phyloP scores from a whole-genome alignment of 768 basidiomycete genomes.

The Lactarius akahatsu region DNA sequence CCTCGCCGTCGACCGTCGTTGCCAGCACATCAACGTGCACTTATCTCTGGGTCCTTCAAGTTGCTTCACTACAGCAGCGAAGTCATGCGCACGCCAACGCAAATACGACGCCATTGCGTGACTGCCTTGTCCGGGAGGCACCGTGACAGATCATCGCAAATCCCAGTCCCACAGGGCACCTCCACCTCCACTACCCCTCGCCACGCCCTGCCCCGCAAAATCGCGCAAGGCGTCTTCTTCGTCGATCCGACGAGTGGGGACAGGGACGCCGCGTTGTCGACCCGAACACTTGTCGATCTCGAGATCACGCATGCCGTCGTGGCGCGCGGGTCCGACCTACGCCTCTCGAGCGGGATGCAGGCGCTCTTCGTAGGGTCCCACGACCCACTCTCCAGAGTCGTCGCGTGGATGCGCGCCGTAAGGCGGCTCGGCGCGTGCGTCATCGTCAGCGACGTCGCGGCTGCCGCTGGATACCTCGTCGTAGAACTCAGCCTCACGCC shows the following conservation, averaged over 20 bases:
- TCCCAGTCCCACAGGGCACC: background rate
- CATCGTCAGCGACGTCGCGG: conserved; percentile 16
- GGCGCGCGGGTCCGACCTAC: conserved; percentile 2
- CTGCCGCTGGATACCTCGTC: conserved; percentile 22
- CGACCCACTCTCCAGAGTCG: conserved; percentile 21
- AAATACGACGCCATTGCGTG: background rate
- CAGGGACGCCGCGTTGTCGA: background rate
- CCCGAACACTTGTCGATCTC: background rate
- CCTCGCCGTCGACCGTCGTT: background rate
- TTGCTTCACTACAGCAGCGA: background rate
- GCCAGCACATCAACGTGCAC: background rate
- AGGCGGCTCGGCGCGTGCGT: conserved; percentile 13
- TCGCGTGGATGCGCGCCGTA: conserved; percentile 24
- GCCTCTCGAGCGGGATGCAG: conserved; percentile 11
- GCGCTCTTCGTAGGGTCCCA: conserved; percentile 18
- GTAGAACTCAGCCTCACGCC: conserved; percentile 16
- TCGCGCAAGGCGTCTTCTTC: conserved; percentile 20
- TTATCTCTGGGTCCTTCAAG: too few species aligned
- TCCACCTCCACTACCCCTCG: background rate
- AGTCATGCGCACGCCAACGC: conserved; percentile 5
- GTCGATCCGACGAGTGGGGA: background rate
- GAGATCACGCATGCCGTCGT: conserved; percentile 21
- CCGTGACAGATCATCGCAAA: background rate
- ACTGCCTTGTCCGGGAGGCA: background rate
- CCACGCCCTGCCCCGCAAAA: conserved; percentile 12